Evolutionary conservation across 805 yeast genomes (phyloP).

Genomic region (Schwanniomyces yamadae): DNA sequence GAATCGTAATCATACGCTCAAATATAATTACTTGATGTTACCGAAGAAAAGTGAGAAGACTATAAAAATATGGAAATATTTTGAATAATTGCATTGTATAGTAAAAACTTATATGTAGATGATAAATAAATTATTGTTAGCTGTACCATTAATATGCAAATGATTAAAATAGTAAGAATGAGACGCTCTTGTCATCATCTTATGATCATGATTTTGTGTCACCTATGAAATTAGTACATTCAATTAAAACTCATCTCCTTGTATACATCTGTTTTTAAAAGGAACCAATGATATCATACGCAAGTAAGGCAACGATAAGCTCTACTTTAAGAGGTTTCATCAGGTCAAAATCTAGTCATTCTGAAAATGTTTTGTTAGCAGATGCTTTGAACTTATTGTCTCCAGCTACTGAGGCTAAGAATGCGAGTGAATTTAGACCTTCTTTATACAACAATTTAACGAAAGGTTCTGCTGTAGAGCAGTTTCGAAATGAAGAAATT

Average conservation of each 20-base stretch:
- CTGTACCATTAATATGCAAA: too few relatives aligned
- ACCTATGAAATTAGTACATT: too few relatives aligned
- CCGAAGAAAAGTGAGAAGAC: slow-evolving; percentile 30
- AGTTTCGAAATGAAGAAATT: slow-evolving; percentile 15
- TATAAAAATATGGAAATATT: slow-evolving; percentile 23
- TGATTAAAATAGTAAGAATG: too few relatives aligned
- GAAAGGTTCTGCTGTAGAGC: slow-evolving; percentile 33
- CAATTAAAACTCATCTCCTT: too few relatives aligned
- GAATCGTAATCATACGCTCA: slow-evolving; percentile 23
- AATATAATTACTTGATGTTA: slow-evolving; percentile 34
- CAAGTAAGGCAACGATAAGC: too few relatives aligned
- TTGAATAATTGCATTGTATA: too few relatives aligned
- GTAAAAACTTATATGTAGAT: too few relatives aligned
- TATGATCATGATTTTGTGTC: too few relatives aligned
- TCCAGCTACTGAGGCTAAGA: slow-evolving; percentile 14
- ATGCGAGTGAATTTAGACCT: slow-evolving; percentile 25
- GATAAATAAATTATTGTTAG: too few relatives aligned
- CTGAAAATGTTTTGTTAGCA: slow-evolving; percentile 26
- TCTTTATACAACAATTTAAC: slow-evolving; percentile 31
- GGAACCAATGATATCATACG: too few relatives aligned
- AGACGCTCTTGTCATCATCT: too few relatives aligned
- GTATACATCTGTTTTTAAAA: too few relatives aligned
- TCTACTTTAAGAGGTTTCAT: slow-evolving; percentile 1
- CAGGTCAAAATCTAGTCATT: slow-evolving; percentile 3
- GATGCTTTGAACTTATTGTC: slow-evolving; percentile 37